Evolutionary conservation across 768 basidiomycete species (phyloP), one percentile per base, ranked within the genome.

Genomic region (Mycena pura): DNA sequence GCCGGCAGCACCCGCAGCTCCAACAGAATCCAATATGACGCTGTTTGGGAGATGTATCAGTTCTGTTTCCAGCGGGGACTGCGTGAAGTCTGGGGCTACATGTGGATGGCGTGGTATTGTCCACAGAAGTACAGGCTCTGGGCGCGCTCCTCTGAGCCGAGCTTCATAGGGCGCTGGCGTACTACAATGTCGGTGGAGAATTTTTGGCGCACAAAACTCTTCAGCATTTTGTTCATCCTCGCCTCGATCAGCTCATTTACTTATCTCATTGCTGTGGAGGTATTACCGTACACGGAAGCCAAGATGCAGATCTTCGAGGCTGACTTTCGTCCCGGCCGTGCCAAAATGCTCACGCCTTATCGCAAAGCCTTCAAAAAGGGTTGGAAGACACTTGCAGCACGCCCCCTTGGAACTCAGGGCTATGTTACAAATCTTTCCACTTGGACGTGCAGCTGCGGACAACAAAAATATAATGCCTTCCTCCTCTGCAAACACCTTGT

Each of bases 111-210:
- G 9, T 72, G 71, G 71, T 71, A 71, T 49, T 41, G 49, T 36
- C 67, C 67, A 4, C 39, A 31, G 25, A 47, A 44, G 43, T 72
- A 60, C 66, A 38, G 24, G 13, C 61, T 72, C n/a, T 72, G 71
- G 71, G 64, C 67, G 1, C 60, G 63, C 6, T 72, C 71, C 14
- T 32, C 66, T 7, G 19, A 21, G 2, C 40, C 64, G 14, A 43
- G 38, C 13, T 39, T 45, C 22, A 27, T 72, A 17, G 55, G 58
- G 8, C 57, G 67, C 32, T 60, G 68, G 24, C 54, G 59, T 6
- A 70, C 69, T 1, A 72, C 70, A 3, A 72, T 72, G 70, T 64
- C 34, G 13, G 62, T 65, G 29, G 70, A 72, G 58, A 71, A 65
- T 41, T 62, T 62, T 52, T 72, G 70, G 70, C 41, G 55, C 24